Evolutionary conservation across 2,329 filamentous ascomycete genomes (phyloP).

Genomic region (Calonectria crousiana): DNA sequence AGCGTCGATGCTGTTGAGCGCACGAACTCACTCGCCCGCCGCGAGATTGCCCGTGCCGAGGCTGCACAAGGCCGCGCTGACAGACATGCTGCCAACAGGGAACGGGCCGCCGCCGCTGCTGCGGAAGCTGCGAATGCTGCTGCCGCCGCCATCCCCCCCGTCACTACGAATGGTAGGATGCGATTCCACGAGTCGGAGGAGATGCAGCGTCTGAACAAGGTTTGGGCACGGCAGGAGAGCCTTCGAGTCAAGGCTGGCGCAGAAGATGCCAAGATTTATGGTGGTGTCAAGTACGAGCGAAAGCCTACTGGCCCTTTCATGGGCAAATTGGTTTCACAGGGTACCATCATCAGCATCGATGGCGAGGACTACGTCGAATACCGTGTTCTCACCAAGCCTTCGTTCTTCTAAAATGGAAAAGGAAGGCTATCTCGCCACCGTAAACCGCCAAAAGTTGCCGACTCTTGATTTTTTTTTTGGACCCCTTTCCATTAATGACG

Average conservation of each 20-base stretch:
- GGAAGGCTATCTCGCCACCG: not conserved
- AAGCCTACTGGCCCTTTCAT: slow-evolving; percentile 71
- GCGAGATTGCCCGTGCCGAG: slow-evolving; percentile 66
- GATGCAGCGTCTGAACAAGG: slow-evolving; percentile 65
- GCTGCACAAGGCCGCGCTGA: slow-evolving; percentile 64
- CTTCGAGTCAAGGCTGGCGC: slow-evolving; percentile 56
- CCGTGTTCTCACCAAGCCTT: slow-evolving; percentile 72
- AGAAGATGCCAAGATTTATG: slow-evolving; percentile 69
- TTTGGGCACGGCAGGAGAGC: slow-evolving; percentile 68
- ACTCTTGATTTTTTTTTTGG: not conserved
- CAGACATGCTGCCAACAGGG: slow-evolving; percentile 58
- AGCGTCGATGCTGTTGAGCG: slow-evolving; percentile 56
- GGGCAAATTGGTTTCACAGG: slow-evolving; percentile 73
- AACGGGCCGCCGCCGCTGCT: slow-evolving; percentile 50
- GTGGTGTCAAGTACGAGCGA: slow-evolving; percentile 72
- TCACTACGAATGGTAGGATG: slow-evolving; percentile 43
- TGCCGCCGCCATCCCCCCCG: slow-evolving; percentile 41
- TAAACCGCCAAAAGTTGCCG: not conserved
- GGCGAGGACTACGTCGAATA: slow-evolving; percentile 78
- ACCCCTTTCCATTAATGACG: not conserved
- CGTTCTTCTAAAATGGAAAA: slow-evolving; percentile 62
- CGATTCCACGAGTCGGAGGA: slow-evolving; percentile 61
- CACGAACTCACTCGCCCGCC: slow-evolving; percentile 61
- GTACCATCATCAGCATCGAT: slow-evolving; percentile 73
- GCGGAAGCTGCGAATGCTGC: slow-evolving; percentile 48